Percentiles rank a stretch among this genome's conserved stretches.
Conservation (phyloP, 352 stramenopile species). For the Globisporangium echinulatum region DNA sequence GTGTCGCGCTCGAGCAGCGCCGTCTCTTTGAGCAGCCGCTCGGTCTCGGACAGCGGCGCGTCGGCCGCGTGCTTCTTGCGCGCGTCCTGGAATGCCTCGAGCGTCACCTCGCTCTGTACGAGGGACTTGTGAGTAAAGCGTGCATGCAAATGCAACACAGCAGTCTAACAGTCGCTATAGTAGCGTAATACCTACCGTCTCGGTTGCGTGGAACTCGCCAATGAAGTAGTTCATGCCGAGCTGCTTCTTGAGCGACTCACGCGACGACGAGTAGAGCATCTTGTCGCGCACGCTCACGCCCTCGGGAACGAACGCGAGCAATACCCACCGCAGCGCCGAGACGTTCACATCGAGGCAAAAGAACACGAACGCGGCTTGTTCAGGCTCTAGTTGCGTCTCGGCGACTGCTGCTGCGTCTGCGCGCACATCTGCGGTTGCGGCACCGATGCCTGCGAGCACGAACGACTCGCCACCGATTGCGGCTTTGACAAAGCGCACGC, state of each 20-base stretch:
- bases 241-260: conserved; percentile 87
- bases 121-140: not conserved
- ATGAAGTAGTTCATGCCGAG: conserved; percentile 89
- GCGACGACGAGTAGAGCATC: conserved; percentile 90
- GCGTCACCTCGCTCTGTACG: conserved; percentile 63
- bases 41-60: conserved; percentile 79
- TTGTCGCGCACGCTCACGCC: conserved; percentile 76
- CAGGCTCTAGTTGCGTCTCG: conserved; percentile 16
- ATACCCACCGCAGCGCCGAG: conserved; percentile 63
- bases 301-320: conserved; percentile 79
- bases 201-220: conserved; percentile 85
- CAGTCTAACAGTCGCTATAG: not conserved
- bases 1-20: conserved; percentile 75
- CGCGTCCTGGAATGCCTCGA: conserved; percentile 64
- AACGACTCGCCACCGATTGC: conserved; percentile 60
- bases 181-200: conserved; percentile 32
- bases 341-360: conserved; percentile 73
- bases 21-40: conserved; percentile 77
- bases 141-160: not conserved
- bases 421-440: conserved; percentile 33
- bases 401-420: conserved; percentile 34
- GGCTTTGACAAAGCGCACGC: conserved; percentile 65
- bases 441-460: conserved; percentile 32
- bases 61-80: conserved; percentile 65
- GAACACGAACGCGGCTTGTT: conserved; percentile 66